A percentile compares a stretch with the other conserved stretches of the same genome.
Conservation (phyloP, 176 grass and related monocot species). For the Panicum miliaceum region DNA sequence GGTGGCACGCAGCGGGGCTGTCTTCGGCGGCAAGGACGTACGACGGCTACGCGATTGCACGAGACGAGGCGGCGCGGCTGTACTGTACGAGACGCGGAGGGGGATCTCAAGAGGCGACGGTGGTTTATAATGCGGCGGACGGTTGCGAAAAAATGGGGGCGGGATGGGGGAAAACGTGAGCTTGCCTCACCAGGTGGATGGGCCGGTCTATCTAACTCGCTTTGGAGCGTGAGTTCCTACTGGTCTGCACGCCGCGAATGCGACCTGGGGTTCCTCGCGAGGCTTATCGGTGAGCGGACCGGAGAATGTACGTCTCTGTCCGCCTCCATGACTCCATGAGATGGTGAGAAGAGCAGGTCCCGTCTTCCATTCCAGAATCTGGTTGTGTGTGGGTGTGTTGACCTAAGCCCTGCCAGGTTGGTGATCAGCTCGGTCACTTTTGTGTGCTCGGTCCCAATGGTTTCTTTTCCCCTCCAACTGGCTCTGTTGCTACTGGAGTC, state of each 20-base stretch:
- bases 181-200: conserved; percentile 42
- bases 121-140: conserved; percentile 39
- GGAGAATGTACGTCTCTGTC: conserved; percentile 22
- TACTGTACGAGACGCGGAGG: neutral
- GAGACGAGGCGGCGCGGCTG: too few relatives aligned
- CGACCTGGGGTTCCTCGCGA: neutral
- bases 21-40: neutral
- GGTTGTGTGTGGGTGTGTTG: neutral
- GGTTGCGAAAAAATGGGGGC: conserved; percentile 34
- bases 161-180: neutral
- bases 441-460: neutral
- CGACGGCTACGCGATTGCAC: neutral
- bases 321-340: neutral
- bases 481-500: neutral
- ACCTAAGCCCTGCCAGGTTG: neutral
- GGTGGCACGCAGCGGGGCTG: neutral
- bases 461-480: neutral
- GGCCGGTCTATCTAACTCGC: conserved; percentile 49
- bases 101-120: neutral
- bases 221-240: neutral
- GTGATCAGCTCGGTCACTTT: conserved; percentile 27
- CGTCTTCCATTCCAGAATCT: neutral
- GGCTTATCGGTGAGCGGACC: conserved; percentile 41
- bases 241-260: neutral
- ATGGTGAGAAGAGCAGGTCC: conserved; percentile 12